Conservation (phyloP, 345 rosid species). For the Syzygium aromaticum region DNA sequence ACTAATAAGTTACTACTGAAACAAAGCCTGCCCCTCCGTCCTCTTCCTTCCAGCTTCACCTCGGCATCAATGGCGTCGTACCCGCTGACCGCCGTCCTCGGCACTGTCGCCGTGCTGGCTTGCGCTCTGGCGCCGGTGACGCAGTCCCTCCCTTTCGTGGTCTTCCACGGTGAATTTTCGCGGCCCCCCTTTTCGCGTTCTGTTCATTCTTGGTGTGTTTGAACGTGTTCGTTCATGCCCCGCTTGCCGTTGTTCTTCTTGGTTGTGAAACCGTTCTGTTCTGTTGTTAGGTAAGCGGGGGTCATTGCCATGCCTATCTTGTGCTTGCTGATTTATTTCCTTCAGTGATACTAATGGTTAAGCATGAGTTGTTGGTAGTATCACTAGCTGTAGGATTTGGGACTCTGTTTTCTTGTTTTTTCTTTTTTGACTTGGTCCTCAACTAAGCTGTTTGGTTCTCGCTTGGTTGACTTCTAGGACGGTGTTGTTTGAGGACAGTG, state of each 20-base stretch:
- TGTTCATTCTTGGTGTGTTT: neutral
- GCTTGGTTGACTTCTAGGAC: neutral
- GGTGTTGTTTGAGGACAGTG: neutral
- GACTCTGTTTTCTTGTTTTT: neutral
- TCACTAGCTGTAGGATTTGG: neutral
- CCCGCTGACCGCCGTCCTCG: neutral
- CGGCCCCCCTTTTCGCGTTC: neutral
- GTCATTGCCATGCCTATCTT: neutral
- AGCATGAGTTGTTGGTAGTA: neutral
- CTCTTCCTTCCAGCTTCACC: neutral
- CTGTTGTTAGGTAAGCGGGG: neutral
- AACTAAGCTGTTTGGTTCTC: neutral
- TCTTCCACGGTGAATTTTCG: slow-evolving; percentile 48
- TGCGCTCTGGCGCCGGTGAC: slow-evolving; percentile 15
- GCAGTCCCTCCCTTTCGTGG: slow-evolving; percentile 59
- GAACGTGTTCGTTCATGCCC: neutral
- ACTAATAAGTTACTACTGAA: neutral
- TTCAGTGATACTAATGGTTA: neutral
- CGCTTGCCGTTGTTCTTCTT: neutral
- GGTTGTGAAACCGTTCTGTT: neutral
- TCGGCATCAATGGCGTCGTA: slow-evolving; percentile 3
- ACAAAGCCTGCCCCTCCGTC: neutral
- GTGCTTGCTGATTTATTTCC: neutral
- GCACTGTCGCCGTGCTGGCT: neutral
- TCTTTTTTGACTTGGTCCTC: neutral